phyloP scores from a whole-genome alignment of 805 yeast genomes.

The Ogataea trehalophila region DNA sequence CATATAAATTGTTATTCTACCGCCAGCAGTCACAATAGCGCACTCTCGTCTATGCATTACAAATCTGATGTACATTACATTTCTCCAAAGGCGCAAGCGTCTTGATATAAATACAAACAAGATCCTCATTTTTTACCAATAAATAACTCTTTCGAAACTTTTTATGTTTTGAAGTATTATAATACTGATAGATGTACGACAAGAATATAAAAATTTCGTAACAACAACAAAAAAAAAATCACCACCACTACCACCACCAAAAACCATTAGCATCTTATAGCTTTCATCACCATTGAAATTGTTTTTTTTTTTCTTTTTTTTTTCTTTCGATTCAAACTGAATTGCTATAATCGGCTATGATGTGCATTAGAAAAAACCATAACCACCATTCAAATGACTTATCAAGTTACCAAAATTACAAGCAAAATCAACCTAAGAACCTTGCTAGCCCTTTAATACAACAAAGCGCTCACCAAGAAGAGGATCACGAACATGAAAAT shows the following conservation, averaged over 20 bases:
- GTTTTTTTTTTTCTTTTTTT: no score
- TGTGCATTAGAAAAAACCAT: slow-evolving; percentile 7
- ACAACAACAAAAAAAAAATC: no score
- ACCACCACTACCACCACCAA: no score
- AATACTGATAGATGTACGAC: no score
- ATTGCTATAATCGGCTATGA: slow-evolving; percentile 5
- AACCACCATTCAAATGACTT: slow-evolving; percentile 6
- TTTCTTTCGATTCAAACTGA: no score
- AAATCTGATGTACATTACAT: background rate
- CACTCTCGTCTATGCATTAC: background rate
- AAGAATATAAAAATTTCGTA: no score
- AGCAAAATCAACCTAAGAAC: background rate
- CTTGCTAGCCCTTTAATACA: background rate
- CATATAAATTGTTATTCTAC: background rate
- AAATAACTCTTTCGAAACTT: no score
- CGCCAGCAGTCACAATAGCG: background rate
- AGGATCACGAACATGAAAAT: background rate
- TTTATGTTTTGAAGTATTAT: no score
- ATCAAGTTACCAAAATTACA: slow-evolving; percentile 7
- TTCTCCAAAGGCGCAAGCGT: slow-evolving; percentile 7
- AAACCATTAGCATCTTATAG: no score
- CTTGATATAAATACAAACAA: no score
- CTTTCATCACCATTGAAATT: no score
- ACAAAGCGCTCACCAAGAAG: background rate
- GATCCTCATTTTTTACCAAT: no score